phyloP scores from a whole-genome alignment of 495 filamentous ascomycete species.

The Hypoxylon trugodes region DNA sequence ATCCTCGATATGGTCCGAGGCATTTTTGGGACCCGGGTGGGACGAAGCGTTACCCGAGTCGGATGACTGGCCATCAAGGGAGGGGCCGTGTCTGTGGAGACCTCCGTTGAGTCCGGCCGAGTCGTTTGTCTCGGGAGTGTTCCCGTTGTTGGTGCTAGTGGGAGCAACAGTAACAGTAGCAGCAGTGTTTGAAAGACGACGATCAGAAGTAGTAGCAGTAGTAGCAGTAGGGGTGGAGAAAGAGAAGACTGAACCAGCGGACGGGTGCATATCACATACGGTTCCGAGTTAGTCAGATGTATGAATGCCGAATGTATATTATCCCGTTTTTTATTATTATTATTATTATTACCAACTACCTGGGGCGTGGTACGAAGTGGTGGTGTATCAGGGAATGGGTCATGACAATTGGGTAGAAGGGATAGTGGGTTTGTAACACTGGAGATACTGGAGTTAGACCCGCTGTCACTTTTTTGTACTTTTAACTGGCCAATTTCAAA shows the following conservation, averaged over 20 bases:
- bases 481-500: constrained; percentile 12
- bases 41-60: constrained; percentile 24
- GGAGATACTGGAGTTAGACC: no score
- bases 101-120: constrained; percentile 5
- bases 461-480: background rate
- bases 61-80: constrained; percentile 31
- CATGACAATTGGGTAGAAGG: no score
- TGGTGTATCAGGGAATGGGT: no score
- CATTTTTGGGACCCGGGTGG: constrained; percentile 8
- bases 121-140: constrained; percentile 16
- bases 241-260: constrained; percentile 13
- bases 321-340: no score
- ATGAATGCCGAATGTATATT: background rate
- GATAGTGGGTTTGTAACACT: no score
- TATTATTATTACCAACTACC: no score
- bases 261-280: constrained; percentile 29
- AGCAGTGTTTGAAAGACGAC: background rate
- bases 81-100: constrained; percentile 28
- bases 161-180: background rate
- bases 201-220: background rate
- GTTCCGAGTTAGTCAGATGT: background rate
- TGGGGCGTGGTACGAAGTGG: no score
- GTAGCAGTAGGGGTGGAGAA: constrained; percentile 19
- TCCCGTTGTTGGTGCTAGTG: background rate
- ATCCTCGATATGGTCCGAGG: constrained; percentile 28